These are phyloP conservation scores for Lobosporangium transversale DNA, from an alignment of 192 early-diverging fungal genomes.

Conservation along the genomic window DNA sequence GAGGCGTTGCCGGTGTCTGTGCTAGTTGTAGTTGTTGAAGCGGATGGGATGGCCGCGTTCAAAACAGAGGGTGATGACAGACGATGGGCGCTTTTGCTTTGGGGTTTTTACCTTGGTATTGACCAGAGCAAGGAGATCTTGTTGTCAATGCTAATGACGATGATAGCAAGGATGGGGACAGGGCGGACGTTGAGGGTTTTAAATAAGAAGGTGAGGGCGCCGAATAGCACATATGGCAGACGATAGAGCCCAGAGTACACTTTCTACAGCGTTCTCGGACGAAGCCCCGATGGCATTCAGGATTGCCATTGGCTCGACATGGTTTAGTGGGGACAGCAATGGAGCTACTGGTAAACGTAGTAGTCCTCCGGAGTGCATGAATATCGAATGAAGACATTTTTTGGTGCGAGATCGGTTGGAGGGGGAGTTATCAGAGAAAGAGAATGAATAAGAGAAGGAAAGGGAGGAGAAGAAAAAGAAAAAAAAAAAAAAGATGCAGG, in stretches of 20 bases:
- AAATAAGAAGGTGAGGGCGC: background rate
- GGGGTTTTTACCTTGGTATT: too few species aligned
- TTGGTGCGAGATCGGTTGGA: too few species aligned
- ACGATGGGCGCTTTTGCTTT: too few species aligned
- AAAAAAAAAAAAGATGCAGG: background rate
- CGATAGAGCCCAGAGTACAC: conserved; percentile 17
- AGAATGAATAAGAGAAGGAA: conserved; percentile 4
- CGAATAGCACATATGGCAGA: conserved; percentile 13
- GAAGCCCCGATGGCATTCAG: conserved; percentile 23
- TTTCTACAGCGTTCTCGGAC: conserved; percentile 28
- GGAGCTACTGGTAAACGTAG: too few species aligned
- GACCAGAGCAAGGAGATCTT: too few species aligned
- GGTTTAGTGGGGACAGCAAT: background rate
- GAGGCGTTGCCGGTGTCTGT: too few species aligned
- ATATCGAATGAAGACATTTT: too few species aligned
- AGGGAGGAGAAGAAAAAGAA: background rate
- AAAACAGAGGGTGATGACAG: too few species aligned
- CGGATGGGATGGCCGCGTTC: too few species aligned
- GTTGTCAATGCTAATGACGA: background rate
- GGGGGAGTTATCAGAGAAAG: background rate
- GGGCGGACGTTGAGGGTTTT: background rate
- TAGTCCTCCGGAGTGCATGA: too few species aligned
- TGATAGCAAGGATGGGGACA: background rate
- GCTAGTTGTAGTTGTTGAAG: too few species aligned
- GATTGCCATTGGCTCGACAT: conserved; percentile 10